phyloP scores from a whole-genome alignment of 345 rosid genomes.

The Mangifera indica region DNA sequence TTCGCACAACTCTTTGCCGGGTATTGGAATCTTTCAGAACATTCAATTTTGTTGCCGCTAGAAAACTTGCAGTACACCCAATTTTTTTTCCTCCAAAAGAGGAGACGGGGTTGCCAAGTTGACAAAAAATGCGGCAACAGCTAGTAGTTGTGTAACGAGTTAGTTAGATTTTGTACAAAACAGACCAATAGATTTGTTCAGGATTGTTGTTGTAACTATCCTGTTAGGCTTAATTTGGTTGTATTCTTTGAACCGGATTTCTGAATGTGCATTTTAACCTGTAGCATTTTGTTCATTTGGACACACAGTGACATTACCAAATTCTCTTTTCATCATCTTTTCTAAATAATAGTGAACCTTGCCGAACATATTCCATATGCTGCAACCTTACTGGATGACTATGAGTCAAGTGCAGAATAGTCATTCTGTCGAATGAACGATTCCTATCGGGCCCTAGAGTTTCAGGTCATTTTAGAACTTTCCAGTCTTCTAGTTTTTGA shows the following conservation, averaged over 20 bases:
- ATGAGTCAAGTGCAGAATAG: too few relatives aligned
- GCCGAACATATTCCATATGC: too few relatives aligned
- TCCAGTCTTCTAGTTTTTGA: too few relatives aligned
- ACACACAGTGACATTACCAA: too few relatives aligned
- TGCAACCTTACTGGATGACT: too few relatives aligned
- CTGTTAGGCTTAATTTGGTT: slow-evolving; percentile 16
- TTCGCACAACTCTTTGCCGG: not conserved
- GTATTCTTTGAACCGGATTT: slow-evolving; percentile 30
- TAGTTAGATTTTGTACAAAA: slow-evolving; percentile 28
- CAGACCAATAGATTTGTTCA: slow-evolving; percentile 12
- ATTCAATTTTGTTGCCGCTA: slow-evolving; percentile 1
- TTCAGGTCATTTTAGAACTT: too few relatives aligned
- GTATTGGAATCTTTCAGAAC: not conserved
- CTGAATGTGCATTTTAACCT: slow-evolving; percentile 9
- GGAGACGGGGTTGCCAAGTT: slow-evolving; percentile 28
- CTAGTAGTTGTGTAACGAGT: slow-evolving; percentile 20
- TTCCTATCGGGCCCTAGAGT: too few relatives aligned
- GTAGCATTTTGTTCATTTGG: slow-evolving; percentile 4
- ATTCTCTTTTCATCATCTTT: too few relatives aligned
- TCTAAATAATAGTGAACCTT: too few relatives aligned
- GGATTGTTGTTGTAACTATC: slow-evolving; percentile 25
- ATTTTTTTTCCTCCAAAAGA: slow-evolving; percentile 39
- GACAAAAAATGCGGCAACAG: slow-evolving; percentile 12
- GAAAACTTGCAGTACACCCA: slow-evolving; percentile 29
- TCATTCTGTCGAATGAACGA: too few relatives aligned